Evolutionary conservation across 306 rosid genomes (phyloP).

Genomic region (Vicia sativa): DNA sequence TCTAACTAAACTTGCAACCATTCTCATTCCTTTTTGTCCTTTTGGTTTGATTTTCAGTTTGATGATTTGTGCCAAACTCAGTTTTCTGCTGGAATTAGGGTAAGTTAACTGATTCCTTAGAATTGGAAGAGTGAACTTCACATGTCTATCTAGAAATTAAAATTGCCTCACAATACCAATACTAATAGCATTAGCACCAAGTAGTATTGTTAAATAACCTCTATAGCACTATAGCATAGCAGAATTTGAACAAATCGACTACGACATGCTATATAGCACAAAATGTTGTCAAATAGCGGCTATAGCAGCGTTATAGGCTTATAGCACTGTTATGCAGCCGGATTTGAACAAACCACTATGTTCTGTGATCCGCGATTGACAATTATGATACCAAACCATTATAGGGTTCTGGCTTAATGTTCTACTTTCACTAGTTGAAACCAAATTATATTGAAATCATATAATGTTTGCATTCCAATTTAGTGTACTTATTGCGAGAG

Average conservation of each 20-base stretch:
- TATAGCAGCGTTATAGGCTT: not conserved
- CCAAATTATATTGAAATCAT: not conserved
- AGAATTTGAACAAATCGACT: not conserved
- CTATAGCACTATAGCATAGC: not conserved
- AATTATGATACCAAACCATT: not conserved
- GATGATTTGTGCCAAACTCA: conserved; percentile 86
- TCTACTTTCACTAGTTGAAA: conserved; percentile 24
- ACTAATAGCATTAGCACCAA: conserved; percentile 5
- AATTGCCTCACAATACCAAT: not conserved
- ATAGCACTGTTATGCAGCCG: not conserved
- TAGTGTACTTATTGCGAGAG: conserved; percentile 8
- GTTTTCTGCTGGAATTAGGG: conserved; percentile 89
- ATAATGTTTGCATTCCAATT: not conserved
- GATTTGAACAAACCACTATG: not conserved
- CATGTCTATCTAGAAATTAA: conserved; percentile 1
- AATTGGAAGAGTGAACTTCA: conserved; percentile 17
- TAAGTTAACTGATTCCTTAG: conserved; percentile 40
- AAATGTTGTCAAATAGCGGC: not conserved
- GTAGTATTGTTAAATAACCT: not conserved
- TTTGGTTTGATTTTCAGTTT: conserved; percentile 54
- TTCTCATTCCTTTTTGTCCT: conserved; percentile 34
- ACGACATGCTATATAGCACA: not conserved
- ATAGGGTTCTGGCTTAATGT: not conserved
- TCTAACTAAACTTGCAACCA: conserved; percentile 12
- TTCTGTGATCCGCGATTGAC: not conserved